Conservation (phyloP, 768 basidiomycete genomes). For the Mycena sanguinolenta region DNA sequence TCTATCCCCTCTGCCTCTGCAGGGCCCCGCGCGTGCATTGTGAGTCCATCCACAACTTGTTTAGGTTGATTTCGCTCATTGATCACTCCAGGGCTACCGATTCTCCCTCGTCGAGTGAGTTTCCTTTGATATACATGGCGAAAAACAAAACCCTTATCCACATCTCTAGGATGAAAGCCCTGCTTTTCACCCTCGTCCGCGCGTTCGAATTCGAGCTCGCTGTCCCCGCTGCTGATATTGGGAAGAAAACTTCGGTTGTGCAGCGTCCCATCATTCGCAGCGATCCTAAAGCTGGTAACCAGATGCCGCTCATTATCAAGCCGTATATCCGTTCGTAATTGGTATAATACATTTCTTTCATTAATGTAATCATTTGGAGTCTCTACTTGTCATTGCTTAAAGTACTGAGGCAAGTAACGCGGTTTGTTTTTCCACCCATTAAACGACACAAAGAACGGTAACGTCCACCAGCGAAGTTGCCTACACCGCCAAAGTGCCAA, state of each 20-base stretch:
- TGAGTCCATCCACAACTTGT: not conserved
- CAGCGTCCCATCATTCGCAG: conserved; percentile 59
- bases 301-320: conserved; percentile 59
- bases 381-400: too few relatives aligned
- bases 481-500: too few relatives aligned
- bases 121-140: not conserved
- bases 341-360: too few relatives aligned
- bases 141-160: not conserved
- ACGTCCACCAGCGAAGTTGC: too few relatives aligned
- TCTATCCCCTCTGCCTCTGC: too few relatives aligned
- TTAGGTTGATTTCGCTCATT: conserved; percentile 19
- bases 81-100: conserved; percentile 49
- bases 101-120: conserved; percentile 65
- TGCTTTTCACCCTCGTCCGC: conserved; percentile 65
- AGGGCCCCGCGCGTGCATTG: conserved; percentile 56
- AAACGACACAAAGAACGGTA: too few relatives aligned
- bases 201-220: conserved; percentile 69
- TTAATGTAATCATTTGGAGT: too few relatives aligned
- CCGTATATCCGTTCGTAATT: conserved; percentile 34
- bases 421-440: too few relatives aligned
- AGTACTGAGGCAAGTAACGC: too few relatives aligned
- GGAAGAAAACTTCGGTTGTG: conserved; percentile 54
- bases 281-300: conserved; percentile 53
- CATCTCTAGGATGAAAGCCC: conserved; percentile 52
- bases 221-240: conserved; percentile 59